These are phyloP conservation scores for Trichosanthes truncata DNA, from an alignment of 306 rosid species.

Conservation along the genomic window DNA sequence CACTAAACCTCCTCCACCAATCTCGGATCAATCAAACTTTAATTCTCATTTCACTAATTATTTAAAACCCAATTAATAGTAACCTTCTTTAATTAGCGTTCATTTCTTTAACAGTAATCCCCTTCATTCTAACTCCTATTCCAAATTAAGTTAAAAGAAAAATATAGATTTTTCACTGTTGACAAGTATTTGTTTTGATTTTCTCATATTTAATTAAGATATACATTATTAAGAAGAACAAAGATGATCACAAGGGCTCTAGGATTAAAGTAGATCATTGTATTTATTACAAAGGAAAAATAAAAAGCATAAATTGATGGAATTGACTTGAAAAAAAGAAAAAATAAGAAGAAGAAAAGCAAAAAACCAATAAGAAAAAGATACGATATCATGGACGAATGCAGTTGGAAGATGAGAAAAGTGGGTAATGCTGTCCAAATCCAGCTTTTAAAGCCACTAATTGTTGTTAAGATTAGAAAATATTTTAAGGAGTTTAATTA, in stretches of 20 bases:
- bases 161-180: too few relatives aligned
- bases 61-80: too few relatives aligned
- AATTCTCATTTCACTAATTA: too few relatives aligned
- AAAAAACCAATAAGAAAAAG: background rate
- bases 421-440: conserved; percentile 5
- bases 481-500: background rate
- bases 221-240: too few relatives aligned
- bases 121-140: too few relatives aligned
- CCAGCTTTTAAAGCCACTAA: conserved; percentile 12
- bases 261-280: background rate
- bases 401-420: background rate
- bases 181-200: background rate
- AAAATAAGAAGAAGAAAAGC: background rate
- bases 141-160: too few relatives aligned
- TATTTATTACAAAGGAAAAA: background rate
- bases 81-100: too few relatives aligned
- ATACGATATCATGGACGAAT: background rate
- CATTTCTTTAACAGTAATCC: too few relatives aligned
- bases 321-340: background rate
- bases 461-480: conserved; percentile 2
- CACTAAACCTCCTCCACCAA: too few relatives aligned
- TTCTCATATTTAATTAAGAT: background rate
- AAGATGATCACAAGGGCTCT: background rate
- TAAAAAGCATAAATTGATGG: background rate
- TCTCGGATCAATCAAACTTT: too few relatives aligned